Evolutionary conservation across 306 rosid genomes (phyloP).

Genomic region (Lagenaria siceraria): DNA sequence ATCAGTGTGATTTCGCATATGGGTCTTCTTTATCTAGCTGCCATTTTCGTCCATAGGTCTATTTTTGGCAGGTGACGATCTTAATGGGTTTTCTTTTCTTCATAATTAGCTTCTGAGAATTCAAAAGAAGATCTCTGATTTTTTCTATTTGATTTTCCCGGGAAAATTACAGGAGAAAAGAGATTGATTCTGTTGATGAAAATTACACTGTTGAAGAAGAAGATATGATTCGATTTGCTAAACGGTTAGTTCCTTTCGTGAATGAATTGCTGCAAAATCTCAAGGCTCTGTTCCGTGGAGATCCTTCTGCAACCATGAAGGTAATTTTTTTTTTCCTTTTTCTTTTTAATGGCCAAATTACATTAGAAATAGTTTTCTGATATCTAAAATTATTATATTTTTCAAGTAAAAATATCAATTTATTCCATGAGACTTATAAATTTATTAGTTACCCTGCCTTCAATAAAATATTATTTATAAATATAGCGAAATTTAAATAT

Average conservation of each 20-base stretch:
- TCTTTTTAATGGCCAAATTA: not conserved
- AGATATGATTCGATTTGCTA: conserved; percentile 71
- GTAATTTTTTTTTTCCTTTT: conserved; percentile 17
- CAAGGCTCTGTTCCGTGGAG: conserved; percentile 78
- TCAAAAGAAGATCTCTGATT: not conserved
- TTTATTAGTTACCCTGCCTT: no score
- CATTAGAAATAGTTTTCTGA: no score
- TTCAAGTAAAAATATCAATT: no score
- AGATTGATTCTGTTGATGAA: conserved; percentile 29
- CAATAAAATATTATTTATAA: no score
- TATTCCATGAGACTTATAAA: no score
- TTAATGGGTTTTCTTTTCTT: not conserved
- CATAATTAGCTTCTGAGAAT: not conserved
- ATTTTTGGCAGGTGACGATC: conserved; percentile 47
- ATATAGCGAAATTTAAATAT: no score
- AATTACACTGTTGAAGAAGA: conserved; percentile 53
- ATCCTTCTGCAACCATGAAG: conserved; percentile 82
- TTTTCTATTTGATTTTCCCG: not conserved
- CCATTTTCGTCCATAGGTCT: conserved; percentile 66
- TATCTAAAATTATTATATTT: no score
- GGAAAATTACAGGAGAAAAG: conserved; percentile 33
- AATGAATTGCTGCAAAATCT: conserved; percentile 61
- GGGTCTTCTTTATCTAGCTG: conserved; percentile 66
- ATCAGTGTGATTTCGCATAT: conserved; percentile 61
- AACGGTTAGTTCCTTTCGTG: conserved; percentile 56